Conservation (phyloP, 73 alveolate genomes). For the Uronychia setigera region DNA sequence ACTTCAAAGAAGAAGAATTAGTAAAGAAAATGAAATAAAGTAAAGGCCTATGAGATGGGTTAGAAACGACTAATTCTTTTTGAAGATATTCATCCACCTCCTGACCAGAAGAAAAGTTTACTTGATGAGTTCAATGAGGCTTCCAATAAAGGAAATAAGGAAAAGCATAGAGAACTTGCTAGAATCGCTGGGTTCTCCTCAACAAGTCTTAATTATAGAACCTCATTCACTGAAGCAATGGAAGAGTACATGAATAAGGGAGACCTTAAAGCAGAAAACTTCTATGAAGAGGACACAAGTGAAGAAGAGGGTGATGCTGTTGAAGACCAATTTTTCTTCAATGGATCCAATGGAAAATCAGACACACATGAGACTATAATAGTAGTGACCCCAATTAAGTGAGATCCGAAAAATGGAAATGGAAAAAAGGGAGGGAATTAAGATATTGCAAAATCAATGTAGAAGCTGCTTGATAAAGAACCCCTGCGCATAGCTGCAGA, state of each 20-base stretch:
- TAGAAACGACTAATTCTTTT: background rate
- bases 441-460: background rate
- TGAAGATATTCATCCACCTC: background rate
- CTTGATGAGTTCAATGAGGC: background rate
- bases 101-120: background rate
- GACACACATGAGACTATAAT: background rate
- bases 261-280: background rate
- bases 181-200: background rate
- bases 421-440: background rate
- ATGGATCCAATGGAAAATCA: too few relatives aligned
- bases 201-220: background rate
- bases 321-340: background rate
- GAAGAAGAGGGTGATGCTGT: background rate
- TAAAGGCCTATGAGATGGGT: background rate
- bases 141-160: background rate
- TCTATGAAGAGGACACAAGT: background rate
- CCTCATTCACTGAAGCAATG: background rate
- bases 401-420: background rate
- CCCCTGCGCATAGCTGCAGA: background rate
- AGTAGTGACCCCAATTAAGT: background rate
- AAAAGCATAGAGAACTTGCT: background rate
- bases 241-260: background rate
- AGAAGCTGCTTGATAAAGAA: background rate
- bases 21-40: background rate
- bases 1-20: background rate